Evolutionary conservation across 1,139 yeast genomes (phyloP).

Genomic region (Geotrichum reessii): DNA sequence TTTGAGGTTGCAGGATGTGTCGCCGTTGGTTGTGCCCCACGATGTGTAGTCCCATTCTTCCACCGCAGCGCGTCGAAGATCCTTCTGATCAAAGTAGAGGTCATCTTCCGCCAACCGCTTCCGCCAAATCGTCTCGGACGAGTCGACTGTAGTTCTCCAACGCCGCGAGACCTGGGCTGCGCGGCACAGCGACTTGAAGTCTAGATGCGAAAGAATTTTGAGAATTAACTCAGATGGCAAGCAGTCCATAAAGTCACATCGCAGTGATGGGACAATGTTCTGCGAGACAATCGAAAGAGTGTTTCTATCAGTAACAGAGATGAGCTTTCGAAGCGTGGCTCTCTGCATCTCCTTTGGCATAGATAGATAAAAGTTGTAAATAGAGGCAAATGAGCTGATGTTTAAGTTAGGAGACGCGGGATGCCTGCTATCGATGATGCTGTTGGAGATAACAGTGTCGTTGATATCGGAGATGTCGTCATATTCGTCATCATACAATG

Average conservation of each 20-base stretch:
- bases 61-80: slow-evolving; percentile 29
- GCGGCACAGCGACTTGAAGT: slow-evolving; percentile 55
- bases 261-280: slow-evolving; percentile 53
- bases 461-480: slow-evolving; percentile 5
- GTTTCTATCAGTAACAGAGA: slow-evolving; percentile 43
- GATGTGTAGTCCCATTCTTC: slow-evolving; percentile 37
- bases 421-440: neutral
- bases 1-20: neutral
- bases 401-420: neutral
- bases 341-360: slow-evolving; percentile 12
- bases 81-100: slow-evolving; percentile 25
- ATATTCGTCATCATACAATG: slow-evolving; percentile 4
- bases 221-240: slow-evolving; percentile 75
- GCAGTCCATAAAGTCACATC: slow-evolving; percentile 63
- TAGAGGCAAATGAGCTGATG: neutral
- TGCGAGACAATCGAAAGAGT: slow-evolving; percentile 64
- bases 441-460: neutral
- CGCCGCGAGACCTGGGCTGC: slow-evolving; percentile 60
- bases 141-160: slow-evolving; percentile 64
- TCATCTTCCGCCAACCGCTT: slow-evolving; percentile 34
- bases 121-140: slow-evolving; percentile 44
- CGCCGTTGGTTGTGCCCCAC: slow-evolving; percentile 27
- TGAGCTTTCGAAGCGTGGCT: slow-evolving; percentile 7
- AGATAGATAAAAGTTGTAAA: slow-evolving; percentile 2
- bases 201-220: slow-evolving; percentile 62